Evolutionary conservation across 257 asterid species (phyloP).

Genomic region (Solanum tarapatanum): DNA sequence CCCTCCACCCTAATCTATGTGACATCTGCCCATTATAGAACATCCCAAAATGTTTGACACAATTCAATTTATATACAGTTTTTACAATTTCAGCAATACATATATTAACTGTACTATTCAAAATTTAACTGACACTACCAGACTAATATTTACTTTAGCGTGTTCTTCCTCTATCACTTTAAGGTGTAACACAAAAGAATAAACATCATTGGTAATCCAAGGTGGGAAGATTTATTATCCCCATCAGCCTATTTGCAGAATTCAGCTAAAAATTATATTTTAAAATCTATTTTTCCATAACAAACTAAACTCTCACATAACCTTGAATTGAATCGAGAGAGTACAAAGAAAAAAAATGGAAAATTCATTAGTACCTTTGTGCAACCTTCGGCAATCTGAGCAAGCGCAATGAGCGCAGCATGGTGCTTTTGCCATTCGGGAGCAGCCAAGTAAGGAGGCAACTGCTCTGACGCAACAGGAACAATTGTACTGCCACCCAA

Average conservation of each 20-base stretch:
- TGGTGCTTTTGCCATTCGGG: slow-evolving; percentile 96
- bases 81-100: background rate
- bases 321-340: background rate
- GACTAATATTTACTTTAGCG: background rate
- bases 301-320: background rate
- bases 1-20: background rate
- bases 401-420: slow-evolving; percentile 90
- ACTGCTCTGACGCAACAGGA: slow-evolving; percentile 91
- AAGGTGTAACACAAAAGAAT: background rate
- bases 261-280: background rate
- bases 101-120: background rate
- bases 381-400: slow-evolving; percentile 98
- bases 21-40: background rate
- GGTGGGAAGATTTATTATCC: background rate
- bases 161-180: background rate
- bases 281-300: background rate
- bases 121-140: background rate
- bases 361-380: slow-evolving; percentile 48
- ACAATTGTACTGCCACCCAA: slow-evolving; percentile 93
- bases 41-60: background rate
- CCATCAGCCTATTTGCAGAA: background rate
- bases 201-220: background rate
- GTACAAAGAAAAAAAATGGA: background rate
- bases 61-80: background rate
- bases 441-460: slow-evolving; percentile 66